Evolutionary conservation across 1,284 basidiomycete species (phyloP).

Genomic region (Ceratobasidium sp.): DNA sequence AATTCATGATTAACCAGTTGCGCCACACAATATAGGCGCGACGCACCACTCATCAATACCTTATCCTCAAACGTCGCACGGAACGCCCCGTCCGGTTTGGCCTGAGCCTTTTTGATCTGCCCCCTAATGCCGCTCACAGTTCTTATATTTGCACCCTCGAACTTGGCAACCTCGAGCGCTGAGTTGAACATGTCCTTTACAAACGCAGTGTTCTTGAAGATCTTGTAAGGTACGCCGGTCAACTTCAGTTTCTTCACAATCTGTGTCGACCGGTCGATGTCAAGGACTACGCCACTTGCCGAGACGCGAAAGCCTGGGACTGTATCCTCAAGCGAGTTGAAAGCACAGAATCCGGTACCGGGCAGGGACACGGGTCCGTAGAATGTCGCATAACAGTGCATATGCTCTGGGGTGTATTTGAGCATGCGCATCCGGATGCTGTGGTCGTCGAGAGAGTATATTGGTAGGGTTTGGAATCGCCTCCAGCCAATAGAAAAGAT

Average conservation of each 20-base stretch:
- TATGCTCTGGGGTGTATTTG: slow-evolving; percentile 99
- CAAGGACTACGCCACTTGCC: slow-evolving; percentile 93
- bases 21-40: background rate
- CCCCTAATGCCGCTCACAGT: slow-evolving; percentile 97
- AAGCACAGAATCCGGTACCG: slow-evolving; percentile 98
- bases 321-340: slow-evolving; percentile 80
- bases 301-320: slow-evolving; percentile 84
- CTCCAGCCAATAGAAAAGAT: slow-evolving; percentile 97
- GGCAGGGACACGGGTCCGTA: slow-evolving; percentile 89
- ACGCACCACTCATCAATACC: slow-evolving; percentile 89
- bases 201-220: slow-evolving; percentile 99
- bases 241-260: slow-evolving; percentile 99
- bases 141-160: slow-evolving; percentile 94
- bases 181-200: slow-evolving; percentile 97
- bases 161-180: slow-evolving; percentile 95
- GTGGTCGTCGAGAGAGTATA: slow-evolving; percentile 97
- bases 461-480: slow-evolving; percentile 91
- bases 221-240: slow-evolving; percentile 93
- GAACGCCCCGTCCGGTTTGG: slow-evolving; percentile 94
- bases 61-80: slow-evolving; percentile 99
- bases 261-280: slow-evolving; percentile 88
- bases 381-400: slow-evolving; percentile 98
- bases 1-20: slow-evolving; percentile 34
- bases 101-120: slow-evolving; percentile 93
- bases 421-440: slow-evolving; percentile 98